Conservation (phyloP, 805 yeast genomes). For the Sugiyamaella smithiae region DNA sequence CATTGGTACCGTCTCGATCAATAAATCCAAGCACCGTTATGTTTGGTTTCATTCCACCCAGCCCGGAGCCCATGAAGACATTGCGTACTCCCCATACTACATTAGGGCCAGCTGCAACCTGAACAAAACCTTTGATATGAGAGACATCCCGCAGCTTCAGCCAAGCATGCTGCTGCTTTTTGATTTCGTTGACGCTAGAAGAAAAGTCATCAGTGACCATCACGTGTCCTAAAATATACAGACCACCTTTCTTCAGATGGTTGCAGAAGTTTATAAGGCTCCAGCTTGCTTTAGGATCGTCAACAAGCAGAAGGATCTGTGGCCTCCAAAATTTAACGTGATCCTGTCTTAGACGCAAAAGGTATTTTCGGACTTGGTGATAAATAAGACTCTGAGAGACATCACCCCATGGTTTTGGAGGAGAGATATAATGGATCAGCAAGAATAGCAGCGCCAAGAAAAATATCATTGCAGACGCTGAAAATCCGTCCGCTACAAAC, state of each 20-base stretch:
- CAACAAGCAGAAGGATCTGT: slow-evolving; percentile 82
- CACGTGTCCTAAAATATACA: slow-evolving; percentile 90
- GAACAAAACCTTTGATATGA: slow-evolving; percentile 88
- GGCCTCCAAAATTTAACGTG: slow-evolving; percentile 99
- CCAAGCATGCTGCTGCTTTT: slow-evolving; percentile 80
- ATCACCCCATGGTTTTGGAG: slow-evolving; percentile 98
- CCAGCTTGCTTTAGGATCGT: slow-evolving; percentile 91
- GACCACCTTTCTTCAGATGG: slow-evolving; percentile 91
- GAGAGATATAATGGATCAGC: slow-evolving; percentile 83
- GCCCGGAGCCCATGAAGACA: slow-evolving; percentile 86
- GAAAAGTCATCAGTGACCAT: slow-evolving; percentile 63
- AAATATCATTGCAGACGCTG: slow-evolving; percentile 74
- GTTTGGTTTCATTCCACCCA: slow-evolving; percentile 99
- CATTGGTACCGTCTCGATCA: slow-evolving; percentile 39
- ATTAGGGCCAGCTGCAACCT: slow-evolving; percentile 81
- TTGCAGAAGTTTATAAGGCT: slow-evolving; percentile 89
- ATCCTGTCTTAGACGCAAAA: slow-evolving; percentile 77
- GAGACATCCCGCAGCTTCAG: slow-evolving; percentile 71
- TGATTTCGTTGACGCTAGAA: slow-evolving; percentile 62
- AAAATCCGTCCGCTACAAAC: slow-evolving; percentile 90
- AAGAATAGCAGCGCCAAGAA: slow-evolving; percentile 65
- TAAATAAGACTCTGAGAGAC: slow-evolving; percentile 93
- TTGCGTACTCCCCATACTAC: slow-evolving; percentile 95
- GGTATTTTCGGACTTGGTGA: slow-evolving; percentile 93
- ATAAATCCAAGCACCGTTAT: slow-evolving; percentile 89